A percentile compares a stretch with the other conserved stretches of the same genome.
Conservation (phyloP, 768 basidiomycete genomes). For the Plicaturopsis crispa region DNA sequence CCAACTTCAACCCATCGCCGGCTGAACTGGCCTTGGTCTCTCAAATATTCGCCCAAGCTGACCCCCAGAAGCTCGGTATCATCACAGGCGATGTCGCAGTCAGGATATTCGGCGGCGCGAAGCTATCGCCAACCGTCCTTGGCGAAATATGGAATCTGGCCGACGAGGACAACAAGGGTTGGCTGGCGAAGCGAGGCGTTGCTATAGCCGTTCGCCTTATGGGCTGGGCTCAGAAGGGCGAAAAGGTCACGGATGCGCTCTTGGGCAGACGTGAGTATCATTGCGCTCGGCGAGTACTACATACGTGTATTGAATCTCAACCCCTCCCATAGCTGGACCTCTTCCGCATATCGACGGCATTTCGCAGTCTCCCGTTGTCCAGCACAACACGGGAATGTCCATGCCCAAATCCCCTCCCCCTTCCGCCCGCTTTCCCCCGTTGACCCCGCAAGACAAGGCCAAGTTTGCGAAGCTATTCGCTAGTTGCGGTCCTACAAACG, state of each 20-base stretch:
- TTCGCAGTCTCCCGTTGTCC: constrained; percentile 34
- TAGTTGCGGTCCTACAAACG: constrained; percentile 62
- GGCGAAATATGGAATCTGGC: constrained; percentile 93
- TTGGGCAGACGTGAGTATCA: constrained; percentile 60
- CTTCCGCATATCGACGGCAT: constrained; percentile 74
- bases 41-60: constrained; percentile 66
- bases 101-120: constrained; percentile 76
- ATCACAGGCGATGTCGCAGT: constrained; percentile 90
- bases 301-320: constrained; percentile 10
- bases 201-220: constrained; percentile 86
- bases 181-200: constrained; percentile 82
- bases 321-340: constrained; percentile 60
- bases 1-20: constrained; percentile 40
- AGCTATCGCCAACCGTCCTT: constrained; percentile 67
- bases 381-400: constrained; percentile 48
- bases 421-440: constrained; percentile 43
- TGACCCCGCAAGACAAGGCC: constrained; percentile 73
- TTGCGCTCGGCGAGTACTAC: constrained; percentile 4
- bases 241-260: constrained; percentile 53
- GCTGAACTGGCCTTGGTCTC: constrained; percentile 53
- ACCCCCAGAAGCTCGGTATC: constrained; percentile 74
- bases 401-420: constrained; percentile 58
- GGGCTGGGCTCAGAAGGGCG: constrained; percentile 87
- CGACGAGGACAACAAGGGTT: constrained; percentile 92
- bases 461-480: constrained; percentile 82